Conservation (phyloP, 2,329 filamentous ascomycete genomes). For the Neofusicoccum kwambonambiense region DNA sequence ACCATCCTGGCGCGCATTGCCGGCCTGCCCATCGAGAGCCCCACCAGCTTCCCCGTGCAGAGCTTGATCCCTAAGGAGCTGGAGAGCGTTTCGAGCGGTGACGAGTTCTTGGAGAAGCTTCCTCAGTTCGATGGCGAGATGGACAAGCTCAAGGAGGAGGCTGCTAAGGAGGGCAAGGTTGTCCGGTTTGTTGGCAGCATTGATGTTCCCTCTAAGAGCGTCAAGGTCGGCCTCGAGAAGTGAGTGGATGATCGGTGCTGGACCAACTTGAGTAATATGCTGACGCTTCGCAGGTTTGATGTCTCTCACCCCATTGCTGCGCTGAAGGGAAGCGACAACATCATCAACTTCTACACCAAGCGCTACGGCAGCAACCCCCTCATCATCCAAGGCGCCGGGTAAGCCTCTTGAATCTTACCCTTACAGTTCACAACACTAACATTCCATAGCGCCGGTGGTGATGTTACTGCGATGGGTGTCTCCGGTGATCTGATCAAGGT, state of each 20-base stretch:
- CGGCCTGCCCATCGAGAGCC: constrained; percentile 76
- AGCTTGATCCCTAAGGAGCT: constrained; percentile 87
- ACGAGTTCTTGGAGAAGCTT: constrained; percentile 81
- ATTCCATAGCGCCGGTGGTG: constrained; percentile 67
- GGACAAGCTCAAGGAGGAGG: constrained; percentile 82
- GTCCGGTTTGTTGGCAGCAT: constrained; percentile 93
- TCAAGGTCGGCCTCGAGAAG: constrained; percentile 90
- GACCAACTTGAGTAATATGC: not conserved
- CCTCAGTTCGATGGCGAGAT: constrained; percentile 85
- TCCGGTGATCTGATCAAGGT: constrained; percentile 92
- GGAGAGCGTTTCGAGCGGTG: constrained; percentile 70
- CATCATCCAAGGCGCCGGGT: constrained; percentile 88
- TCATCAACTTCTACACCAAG: constrained; percentile 98
- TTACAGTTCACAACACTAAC: not conserved
- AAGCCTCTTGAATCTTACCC: constrained; percentile 22
- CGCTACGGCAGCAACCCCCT: constrained; percentile 87
- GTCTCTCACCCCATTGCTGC: constrained; percentile 87
- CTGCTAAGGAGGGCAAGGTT: constrained; percentile 84
- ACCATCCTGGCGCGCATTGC: constrained; percentile 88
- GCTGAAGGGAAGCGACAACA: constrained; percentile 96
- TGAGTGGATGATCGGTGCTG: constrained; percentile 33
- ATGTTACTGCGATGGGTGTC: constrained; percentile 97
- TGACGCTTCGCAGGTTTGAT: constrained; percentile 50
- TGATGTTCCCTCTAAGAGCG: constrained; percentile 73
- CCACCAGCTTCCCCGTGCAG: constrained; percentile 89